These are phyloP conservation scores for Globisporangium cederbergense DNA, from an alignment of 352 stramenopile species.

Conservation along the genomic window DNA sequence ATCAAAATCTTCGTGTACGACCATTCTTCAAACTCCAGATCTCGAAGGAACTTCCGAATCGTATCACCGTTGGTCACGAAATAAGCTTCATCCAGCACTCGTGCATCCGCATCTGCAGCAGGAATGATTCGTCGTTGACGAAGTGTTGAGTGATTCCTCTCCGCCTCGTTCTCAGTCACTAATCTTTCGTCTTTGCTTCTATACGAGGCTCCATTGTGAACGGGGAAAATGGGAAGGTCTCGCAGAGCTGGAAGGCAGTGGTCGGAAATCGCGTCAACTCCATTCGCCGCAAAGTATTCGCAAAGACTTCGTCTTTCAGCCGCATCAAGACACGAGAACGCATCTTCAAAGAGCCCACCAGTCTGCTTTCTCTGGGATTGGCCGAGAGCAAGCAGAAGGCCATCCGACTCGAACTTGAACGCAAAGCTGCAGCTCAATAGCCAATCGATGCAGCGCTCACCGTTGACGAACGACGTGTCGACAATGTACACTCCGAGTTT, in stretches of 20 bases:
- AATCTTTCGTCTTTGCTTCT: slow-evolving; percentile 1
- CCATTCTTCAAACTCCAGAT: slow-evolving; percentile 52
- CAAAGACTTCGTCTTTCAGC: slow-evolving; percentile 33
- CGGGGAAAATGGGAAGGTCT: slow-evolving; percentile 48
- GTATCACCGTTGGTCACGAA: slow-evolving; percentile 34
- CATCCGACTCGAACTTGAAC: slow-evolving; percentile 43
- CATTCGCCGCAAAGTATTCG: slow-evolving; percentile 40
- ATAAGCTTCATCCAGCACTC: slow-evolving; percentile 50
- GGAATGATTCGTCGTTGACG: slow-evolving; percentile 31
- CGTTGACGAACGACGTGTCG: slow-evolving; percentile 35
- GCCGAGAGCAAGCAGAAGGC: slow-evolving; percentile 36
- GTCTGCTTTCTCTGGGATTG: slow-evolving; percentile 29
- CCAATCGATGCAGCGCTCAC: slow-evolving; percentile 42
- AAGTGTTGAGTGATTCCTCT: slow-evolving; percentile 10
- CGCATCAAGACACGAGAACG: slow-evolving; percentile 27
- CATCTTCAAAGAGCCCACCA: slow-evolving; percentile 33
- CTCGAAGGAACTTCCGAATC: slow-evolving; percentile 43
- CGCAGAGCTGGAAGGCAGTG: slow-evolving; percentile 34
- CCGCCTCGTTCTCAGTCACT: background rate
- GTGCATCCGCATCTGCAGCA: slow-evolving; percentile 33
- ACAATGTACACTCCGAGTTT: slow-evolving; percentile 44
- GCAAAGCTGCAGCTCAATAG: slow-evolving; percentile 35
- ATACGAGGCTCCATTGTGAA: slow-evolving; percentile 20
- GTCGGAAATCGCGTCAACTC: slow-evolving; percentile 29
- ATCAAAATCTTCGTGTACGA: slow-evolving; percentile 51